phyloP scores from a whole-genome alignment of 2,329 filamentous ascomycete species.

The Stagonosporopsis rhizophila region DNA sequence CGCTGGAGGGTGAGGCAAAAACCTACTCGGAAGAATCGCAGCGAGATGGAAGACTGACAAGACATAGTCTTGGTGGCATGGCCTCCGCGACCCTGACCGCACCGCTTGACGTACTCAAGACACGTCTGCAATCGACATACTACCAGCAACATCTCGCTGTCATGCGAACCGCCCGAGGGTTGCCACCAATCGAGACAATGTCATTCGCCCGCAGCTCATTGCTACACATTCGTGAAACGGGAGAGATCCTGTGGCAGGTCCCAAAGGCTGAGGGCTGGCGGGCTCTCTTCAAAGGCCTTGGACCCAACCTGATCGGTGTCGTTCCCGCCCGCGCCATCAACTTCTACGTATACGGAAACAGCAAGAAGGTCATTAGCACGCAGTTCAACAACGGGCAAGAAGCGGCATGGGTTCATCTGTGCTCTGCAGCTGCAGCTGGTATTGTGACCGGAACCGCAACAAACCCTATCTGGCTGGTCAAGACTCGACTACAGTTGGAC shows the following conservation, averaged over 20 bases:
- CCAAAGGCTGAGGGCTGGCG: constrained; percentile 82
- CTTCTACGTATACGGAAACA: constrained; percentile 92
- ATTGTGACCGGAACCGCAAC: constrained; percentile 88
- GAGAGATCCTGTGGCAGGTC: constrained; percentile 83
- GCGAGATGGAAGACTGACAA: constrained; percentile 38
- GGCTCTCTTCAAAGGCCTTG: constrained; percentile 90
- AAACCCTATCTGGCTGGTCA: constrained; percentile 96
- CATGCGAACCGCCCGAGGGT: constrained; percentile 65
- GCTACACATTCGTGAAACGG: constrained; percentile 82
- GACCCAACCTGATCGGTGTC: constrained; percentile 87
- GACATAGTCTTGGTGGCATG: constrained; percentile 81
- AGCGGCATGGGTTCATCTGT: constrained; percentile 77
- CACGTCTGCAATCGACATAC: constrained; percentile 90
- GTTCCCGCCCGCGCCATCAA: constrained; percentile 91
- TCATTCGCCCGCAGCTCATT: constrained; percentile 70
- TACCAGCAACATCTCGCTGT: constrained; percentile 84
- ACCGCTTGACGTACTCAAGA: constrained; percentile 92
- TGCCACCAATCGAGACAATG: constrained; percentile 63
- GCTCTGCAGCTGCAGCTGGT: constrained; percentile 78
- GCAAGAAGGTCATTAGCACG: constrained; percentile 80
- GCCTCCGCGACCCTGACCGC: constrained; percentile 91
- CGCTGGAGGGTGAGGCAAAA: constrained; percentile 75
- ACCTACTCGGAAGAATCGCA: neutral
- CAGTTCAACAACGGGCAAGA: constrained; percentile 75
- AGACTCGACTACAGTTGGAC: constrained; percentile 90